Evolutionary conservation across 2,329 filamentous ascomycete genomes (phyloP).

Genomic region (Arthroderma uncinatum): DNA sequence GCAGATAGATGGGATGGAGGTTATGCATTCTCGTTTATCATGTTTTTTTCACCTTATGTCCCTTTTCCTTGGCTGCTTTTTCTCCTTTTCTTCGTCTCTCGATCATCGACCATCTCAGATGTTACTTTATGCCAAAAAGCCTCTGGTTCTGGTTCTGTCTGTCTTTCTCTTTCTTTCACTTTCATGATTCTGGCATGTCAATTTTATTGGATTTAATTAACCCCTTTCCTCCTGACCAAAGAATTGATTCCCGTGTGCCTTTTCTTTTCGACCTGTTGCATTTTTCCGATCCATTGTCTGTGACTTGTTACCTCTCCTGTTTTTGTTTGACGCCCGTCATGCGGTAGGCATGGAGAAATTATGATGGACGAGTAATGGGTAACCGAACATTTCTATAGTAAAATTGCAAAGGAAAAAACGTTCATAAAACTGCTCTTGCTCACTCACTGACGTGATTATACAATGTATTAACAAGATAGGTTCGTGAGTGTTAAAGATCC

Average conservation of each 20-base stretch:
- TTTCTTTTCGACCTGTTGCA: neutral
- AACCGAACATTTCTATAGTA: neutral
- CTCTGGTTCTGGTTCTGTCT: slow-evolving; percentile 1
- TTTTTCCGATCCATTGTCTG: neutral
- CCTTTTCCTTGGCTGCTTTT: neutral
- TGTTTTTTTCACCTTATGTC: neutral
- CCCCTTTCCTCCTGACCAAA: neutral
- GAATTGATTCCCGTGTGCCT: neutral
- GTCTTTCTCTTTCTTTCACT: neutral
- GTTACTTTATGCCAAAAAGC: slow-evolving; percentile 3
- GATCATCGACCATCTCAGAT: neutral
- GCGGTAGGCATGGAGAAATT: too few relatives aligned
- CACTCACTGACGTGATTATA: too few relatives aligned
- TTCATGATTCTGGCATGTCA: slow-evolving; percentile 1
- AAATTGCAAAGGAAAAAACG: neutral
- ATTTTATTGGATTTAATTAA: slow-evolving; percentile 3
- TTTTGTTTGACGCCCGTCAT: too few relatives aligned
- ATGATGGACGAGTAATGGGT: neutral
- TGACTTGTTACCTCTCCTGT: neutral
- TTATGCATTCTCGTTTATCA: neutral
- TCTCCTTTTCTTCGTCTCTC: neutral
- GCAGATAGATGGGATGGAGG: neutral
- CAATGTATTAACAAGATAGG: too few relatives aligned
- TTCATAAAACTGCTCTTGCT: neutral
- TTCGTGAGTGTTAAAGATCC: too few relatives aligned